Evolutionary conservation across 208 protist species (phyloP), one percentile per base, ranked within the genome.

Genomic region (Zelonia costaricensis): DNA sequence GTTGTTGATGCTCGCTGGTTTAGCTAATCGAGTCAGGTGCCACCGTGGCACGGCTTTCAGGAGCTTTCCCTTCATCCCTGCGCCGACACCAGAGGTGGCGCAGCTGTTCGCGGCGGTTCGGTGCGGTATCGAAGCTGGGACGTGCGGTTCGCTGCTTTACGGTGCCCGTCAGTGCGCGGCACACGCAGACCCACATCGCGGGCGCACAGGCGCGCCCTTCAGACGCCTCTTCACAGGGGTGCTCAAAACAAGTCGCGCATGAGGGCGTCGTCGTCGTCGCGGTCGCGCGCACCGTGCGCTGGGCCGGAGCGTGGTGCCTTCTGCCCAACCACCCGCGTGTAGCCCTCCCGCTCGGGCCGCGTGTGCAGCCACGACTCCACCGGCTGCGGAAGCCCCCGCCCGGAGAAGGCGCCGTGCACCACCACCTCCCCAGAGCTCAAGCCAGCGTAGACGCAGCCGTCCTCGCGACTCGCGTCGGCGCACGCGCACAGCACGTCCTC

Each of bases 401-500:
- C 20, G 4, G 44, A n/a, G 46, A 59, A 45, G 60, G 60, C 56
- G 16, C 38, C 22, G 7, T 74, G 69, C 66, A 81, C 86, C 22
- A 82, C 72, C 15, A 93, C 83, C 25, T 83, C 76, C 0, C 86
- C 83, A 13, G 38, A 76, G 56, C 76, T 77, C 22, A 88, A 69
- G 12, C 86, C 86, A 16, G 80, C 82, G 59, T 80, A 93, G 18
- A 90, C 27, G 43, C 69, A 60, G 8, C 75, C 78, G 16, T 71
- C 65, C 2, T 22, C 13, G 8, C 58, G 46, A 35, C 60, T 75
- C 6, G 57, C n/a, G 22, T 88, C 83, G 2, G 74, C 69, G 18
- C 72, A 76, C 7, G 80, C 67, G 60, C 78, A 79, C 13, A 90
- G 63, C 31, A 86, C 86, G 40, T 93, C 83, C 70, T 88, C 83